A percentile compares a stretch with the other conserved stretches of the same genome.
phyloP scores from a whole-genome alignment of 371 early-diverging fungal genomes.

The Rhizopus arrhizus region DNA sequence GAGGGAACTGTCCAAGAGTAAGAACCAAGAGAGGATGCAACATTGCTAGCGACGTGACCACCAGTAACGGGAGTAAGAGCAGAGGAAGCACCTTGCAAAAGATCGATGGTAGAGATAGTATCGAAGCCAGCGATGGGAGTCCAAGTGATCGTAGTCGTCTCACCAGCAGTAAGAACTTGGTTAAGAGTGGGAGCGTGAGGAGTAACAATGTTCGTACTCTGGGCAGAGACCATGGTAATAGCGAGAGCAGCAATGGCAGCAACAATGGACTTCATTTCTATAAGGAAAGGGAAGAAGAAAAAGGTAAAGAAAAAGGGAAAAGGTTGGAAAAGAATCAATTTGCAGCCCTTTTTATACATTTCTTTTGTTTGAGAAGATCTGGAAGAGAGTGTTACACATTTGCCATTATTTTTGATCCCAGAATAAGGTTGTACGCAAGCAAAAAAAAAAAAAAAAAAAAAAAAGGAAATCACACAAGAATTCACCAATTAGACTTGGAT shows the following conservation, averaged over 20 bases:
- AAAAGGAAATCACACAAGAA: no score
- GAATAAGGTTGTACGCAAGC: no score
- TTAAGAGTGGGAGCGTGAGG: constrained; percentile 39
- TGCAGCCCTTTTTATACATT: no score
- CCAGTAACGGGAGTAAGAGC: constrained; percentile 15
- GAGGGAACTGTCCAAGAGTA: constrained; percentile 48
- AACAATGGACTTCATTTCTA: constrained; percentile 35
- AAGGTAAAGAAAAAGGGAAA: constrained; percentile 1
- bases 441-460: no score
- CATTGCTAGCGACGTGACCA: constrained; percentile 30
- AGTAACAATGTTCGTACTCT: constrained; percentile 24
- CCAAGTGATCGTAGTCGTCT: constrained; percentile 41
- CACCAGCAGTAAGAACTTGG: constrained; percentile 42
- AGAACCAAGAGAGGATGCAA: constrained; percentile 30
- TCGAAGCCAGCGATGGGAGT: constrained; percentile 27
- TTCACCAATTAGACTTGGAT: no score
- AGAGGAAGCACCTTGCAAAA: constrained; percentile 27
- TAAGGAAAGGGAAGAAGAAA: constrained; percentile 12
- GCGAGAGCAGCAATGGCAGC: constrained; percentile 45
- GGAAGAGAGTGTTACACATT: no score
- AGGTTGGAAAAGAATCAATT: not conserved
- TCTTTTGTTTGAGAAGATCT: no score
- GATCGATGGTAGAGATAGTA: constrained; percentile 43
- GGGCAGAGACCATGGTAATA: constrained; percentile 38
- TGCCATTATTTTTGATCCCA: no score